These are phyloP conservation scores for Rubus idaeus DNA, from an alignment of 306 rosid species.

Conservation along the genomic window DNA sequence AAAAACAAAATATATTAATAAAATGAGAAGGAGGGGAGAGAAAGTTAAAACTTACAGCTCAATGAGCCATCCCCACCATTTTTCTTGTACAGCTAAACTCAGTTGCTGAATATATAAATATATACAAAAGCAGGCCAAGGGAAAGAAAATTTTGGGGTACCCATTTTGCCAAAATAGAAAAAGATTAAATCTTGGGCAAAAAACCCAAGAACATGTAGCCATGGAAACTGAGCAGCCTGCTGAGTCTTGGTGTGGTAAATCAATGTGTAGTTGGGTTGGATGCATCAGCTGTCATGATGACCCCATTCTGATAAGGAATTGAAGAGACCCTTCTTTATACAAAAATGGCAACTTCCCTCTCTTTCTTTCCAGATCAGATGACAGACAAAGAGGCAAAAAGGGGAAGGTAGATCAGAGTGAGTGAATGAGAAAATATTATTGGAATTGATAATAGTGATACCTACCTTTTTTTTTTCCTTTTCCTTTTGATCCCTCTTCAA, in stretches of 20 bases:
- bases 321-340: conserved; percentile 27
- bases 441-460: conserved; percentile 17
- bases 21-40: conserved; percentile 4
- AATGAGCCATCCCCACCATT: conserved; percentile 24
- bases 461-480: conserved; percentile 29
- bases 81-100: conserved; percentile 3
- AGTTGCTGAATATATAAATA: conserved; percentile 5
- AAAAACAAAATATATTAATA: conserved; percentile 23
- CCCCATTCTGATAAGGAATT: conserved; percentile 29
- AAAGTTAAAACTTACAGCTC: conserved; percentile 20
- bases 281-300: conserved; percentile 35
- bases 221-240: conserved; percentile 15
- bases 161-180: conserved; percentile 13
- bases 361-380: conserved; percentile 43
- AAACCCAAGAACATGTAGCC: conserved; percentile 24
- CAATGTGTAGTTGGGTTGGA: conserved; percentile 26
- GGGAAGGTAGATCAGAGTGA: conserved; percentile 23
- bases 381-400: conserved; percentile 37
- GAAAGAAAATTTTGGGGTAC: neutral
- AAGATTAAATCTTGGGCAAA: conserved; percentile 1
- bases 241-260: conserved; percentile 14
- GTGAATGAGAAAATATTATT: conserved; percentile 23
- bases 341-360: conserved; percentile 20
- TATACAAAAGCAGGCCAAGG: conserved; percentile 1
- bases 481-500: conserved; percentile 34